Evolutionary conservation across 805 yeast genomes (phyloP).

Genomic region (Ogataea trehalophila): DNA sequence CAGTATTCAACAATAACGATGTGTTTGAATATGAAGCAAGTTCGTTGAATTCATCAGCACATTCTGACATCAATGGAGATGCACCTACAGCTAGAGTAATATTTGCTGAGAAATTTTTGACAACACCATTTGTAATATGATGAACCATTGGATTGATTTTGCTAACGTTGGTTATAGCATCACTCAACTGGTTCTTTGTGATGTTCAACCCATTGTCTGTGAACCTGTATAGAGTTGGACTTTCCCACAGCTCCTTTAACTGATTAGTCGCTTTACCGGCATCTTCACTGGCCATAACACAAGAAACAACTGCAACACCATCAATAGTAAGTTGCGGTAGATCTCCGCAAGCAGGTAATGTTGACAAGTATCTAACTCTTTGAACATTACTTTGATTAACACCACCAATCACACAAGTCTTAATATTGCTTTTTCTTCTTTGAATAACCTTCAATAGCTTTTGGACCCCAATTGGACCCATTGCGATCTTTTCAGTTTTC

Average conservation of each 20-base stretch:
- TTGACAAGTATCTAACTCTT: constrained; percentile 48
- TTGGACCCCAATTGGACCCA: constrained; percentile 68
- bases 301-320: constrained; percentile 89
- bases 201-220: too few relatives aligned
- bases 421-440: constrained; percentile 33
- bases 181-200: neutral
- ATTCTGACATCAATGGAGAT: constrained; percentile 86
- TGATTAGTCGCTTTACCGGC: constrained; percentile 48
- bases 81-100: constrained; percentile 80
- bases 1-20: constrained; percentile 67
- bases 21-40: constrained; percentile 51
- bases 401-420: constrained; percentile 80
- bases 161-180: constrained; percentile 1
- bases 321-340: constrained; percentile 37
- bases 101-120: constrained; percentile 82
- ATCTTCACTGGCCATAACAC: constrained; percentile 62
- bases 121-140: constrained; percentile 87
- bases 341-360: constrained; percentile 32
- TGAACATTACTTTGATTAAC: constrained; percentile 59
- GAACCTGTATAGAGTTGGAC: neutral
- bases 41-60: constrained; percentile 60
- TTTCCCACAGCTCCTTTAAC: constrained; percentile 28
- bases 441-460: constrained; percentile 45
- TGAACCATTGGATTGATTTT: constrained; percentile 60
- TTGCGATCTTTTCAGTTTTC: constrained; percentile 45